Evolutionary conservation across 257 asterid species (phyloP), one percentile per base, ranked within the genome.

Genomic region (Fraxinus pennsylvanica): DNA sequence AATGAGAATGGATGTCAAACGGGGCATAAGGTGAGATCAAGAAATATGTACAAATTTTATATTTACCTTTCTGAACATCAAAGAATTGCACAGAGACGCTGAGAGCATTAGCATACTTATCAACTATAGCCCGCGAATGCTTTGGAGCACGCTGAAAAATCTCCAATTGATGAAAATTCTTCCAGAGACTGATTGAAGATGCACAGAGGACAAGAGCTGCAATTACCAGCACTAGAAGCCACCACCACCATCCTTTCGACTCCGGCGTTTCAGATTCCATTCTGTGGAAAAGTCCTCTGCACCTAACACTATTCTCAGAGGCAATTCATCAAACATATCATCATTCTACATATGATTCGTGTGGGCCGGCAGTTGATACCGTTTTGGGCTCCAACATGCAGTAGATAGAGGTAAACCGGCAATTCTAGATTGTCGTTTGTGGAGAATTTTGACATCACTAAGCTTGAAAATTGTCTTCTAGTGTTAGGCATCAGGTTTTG

Each of bases 1-100:
- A 25, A 25, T 25, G 27, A 25, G 27, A 25, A 25, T 25, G 27
- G 0, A 25, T 25, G 27, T 25, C 27, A 25, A 25, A 25, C 27
- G 27, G 27, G 27, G 27, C 27, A 0, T 0, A 63, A 63, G 69
- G 36, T 3, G 69, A 12, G 69, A 25, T 25, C 68, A 61, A 61
- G 72, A 38, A 30, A 77, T 54, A 54, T 14, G 15, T 32, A 25
- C 35, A 9, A 3, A 33, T 33, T 33, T 33, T 33, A 2, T 19
- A 8, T 68, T 52, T 80, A 91, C 94, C 87, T 79, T 91, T 91
- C 75, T 91, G 94, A 54, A 89, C 87, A 4, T 91, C 90, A 36
- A 89, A 89, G 54, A 91, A 91, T 57, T 84, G 88, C 86, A 88
- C 80, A 25, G 96, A 88, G 19, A 88, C n/a, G 36, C 70, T 71